Evolutionary conservation across 768 basidiomycete species (phyloP), one percentile per base, ranked within the genome.

Genomic region (Astraeus odoratus): DNA sequence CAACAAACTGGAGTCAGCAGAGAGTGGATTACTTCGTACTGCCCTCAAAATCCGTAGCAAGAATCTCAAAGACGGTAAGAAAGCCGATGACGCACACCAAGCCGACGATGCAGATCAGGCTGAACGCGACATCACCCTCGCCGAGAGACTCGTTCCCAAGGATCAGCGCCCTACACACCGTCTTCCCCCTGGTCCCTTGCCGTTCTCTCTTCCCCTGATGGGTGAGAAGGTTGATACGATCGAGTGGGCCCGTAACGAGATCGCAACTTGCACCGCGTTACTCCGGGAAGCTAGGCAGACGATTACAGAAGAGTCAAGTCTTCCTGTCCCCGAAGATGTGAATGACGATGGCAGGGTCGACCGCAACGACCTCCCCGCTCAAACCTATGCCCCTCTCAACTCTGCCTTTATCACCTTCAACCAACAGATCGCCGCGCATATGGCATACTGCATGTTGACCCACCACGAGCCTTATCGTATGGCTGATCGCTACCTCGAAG

Each of bases 181-280:
- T 35, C 76, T 94, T 5, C 75, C 63, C 15, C 58, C 47, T 10
- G 71, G 80, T 8, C 74, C 74, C 57, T 30, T 79, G 36, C 77
- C 76, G 0, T 76, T 78, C 47, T 69, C 72, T 8, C 66, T 85
- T 20, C 78, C 79, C 1, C 70, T 95, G 20, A 67, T 79, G 3
- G 96, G 96, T 7, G 63, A 89, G 61, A 86, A 95, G 63, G 93
- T 97, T 13, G 96, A 98, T 67, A 78, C 86, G 3, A 92, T 98
- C 58, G 83, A 92, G 2, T 96, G 93, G 92, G 80, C 82, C 16
- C 72, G 87, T 24, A 68, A 74, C 16, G 86, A 93, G 65, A 88
- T 96, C 45, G 63, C 66, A 1, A 56, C 68, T 1, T 78, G 80
- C 45, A 78, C 72, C 15, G 57, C 57, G 16, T 54, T 77, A 3